A percentile compares a stretch with the other conserved stretches of the same genome.
Evolutionary conservation across 2,329 filamentous ascomycete species (phyloP).

Genomic region (Apiospora koreana): DNA sequence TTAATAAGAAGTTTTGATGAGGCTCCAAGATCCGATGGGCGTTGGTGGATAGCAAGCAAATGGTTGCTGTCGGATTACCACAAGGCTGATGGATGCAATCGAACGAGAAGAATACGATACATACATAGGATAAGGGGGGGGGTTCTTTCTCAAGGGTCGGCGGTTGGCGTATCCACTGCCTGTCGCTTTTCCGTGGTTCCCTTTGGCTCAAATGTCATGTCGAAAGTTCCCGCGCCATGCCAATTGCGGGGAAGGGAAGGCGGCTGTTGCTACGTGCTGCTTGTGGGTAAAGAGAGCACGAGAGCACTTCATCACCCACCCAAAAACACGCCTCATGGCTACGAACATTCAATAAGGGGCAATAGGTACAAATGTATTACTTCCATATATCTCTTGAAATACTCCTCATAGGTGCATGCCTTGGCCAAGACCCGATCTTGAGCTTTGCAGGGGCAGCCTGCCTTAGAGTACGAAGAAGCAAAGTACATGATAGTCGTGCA

Average conservation of each 20-base stretch:
- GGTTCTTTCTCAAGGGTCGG: background rate
- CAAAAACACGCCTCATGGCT: background rate
- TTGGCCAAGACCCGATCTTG: background rate
- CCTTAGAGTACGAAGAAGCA: too few species aligned
- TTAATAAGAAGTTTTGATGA: background rate
- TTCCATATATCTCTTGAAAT: background rate
- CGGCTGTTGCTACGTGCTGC: background rate
- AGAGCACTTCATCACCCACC: background rate
- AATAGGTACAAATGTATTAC: too few species aligned
- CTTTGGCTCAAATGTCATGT: background rate
- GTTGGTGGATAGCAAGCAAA: background rate
- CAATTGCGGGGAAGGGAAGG: background rate
- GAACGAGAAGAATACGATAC: background rate
- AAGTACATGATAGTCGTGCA: background rate
- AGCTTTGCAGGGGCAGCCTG: background rate
- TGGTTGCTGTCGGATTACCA: background rate
- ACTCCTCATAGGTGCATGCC: background rate
- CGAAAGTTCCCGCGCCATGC: conserved; percentile 3
- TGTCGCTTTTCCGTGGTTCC: background rate
- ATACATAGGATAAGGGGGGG: background rate
- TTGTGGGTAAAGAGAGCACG: background rate
- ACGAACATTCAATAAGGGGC: too few species aligned
- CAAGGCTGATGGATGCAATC: conserved; percentile 1
- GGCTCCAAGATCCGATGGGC: background rate
- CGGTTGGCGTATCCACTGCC: background rate